A percentile compares a stretch with the other conserved stretches of the same genome.
phyloP scores from a whole-genome alignment of 2,329 filamentous ascomycete genomes.

The Leptographium radiaticola region DNA sequence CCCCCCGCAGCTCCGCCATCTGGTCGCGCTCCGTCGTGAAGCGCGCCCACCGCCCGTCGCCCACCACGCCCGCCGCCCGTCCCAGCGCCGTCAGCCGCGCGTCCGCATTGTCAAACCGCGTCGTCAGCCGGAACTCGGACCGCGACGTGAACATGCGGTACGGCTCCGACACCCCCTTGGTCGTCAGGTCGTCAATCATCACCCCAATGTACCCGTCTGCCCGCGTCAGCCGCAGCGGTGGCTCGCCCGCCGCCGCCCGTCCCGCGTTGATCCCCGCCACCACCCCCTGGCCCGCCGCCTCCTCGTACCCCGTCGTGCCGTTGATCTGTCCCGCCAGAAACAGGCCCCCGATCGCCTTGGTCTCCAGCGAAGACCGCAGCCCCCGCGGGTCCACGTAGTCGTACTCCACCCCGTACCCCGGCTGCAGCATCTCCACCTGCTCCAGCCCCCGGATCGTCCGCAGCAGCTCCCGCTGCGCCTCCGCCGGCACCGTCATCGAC shows the following conservation, averaged over 20 bases:
- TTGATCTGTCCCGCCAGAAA: conserved; percentile 96
- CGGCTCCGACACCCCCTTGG: conserved; percentile 91
- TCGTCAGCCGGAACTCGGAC: conserved; percentile 88
- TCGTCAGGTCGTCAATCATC: conserved; percentile 96
- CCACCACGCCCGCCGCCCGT: conserved; percentile 61
- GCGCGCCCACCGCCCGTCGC: conserved; percentile 61
- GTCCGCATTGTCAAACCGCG: conserved; percentile 90
- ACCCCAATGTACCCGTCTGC: conserved; percentile 94
- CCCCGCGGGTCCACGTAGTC: conserved; percentile 94
- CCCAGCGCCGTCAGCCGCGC: conserved; percentile 70
- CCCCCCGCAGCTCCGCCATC: conserved; percentile 50
- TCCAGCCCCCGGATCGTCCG: conserved; percentile 81
- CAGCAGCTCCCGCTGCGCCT: conserved; percentile 75
- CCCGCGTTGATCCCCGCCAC: conserved; percentile 91
- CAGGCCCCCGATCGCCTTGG: conserved; percentile 77
- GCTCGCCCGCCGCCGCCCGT: conserved; percentile 54
- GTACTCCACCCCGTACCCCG: conserved; percentile 95
- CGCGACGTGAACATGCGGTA: conserved; percentile 98
- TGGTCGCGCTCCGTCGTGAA: conserved; percentile 54
- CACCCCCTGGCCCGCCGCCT: conserved; percentile 87
- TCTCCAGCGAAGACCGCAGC: conserved; percentile 80
- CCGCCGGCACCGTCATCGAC: conserved; percentile 88
- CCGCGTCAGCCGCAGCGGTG: conserved; percentile 56
- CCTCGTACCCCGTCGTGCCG: conserved; percentile 95
- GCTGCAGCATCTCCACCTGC: conserved; percentile 80